phyloP scores from a whole-genome alignment of 257 asterid genomes.

The Petrea volubilis region DNA sequence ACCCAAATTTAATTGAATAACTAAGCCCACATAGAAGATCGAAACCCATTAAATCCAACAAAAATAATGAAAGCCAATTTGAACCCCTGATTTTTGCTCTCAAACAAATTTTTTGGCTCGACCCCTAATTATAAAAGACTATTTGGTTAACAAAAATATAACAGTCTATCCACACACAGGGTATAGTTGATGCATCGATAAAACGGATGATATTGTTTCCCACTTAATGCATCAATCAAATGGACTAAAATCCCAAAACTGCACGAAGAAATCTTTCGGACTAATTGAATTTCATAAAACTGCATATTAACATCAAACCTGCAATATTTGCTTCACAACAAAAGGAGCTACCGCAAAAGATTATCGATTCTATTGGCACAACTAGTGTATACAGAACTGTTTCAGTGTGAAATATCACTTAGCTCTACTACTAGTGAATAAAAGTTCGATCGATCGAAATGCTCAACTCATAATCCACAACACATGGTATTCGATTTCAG shows the following conservation, averaged over 20 bases:
- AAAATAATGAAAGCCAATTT: too few species aligned
- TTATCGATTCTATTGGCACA: slow-evolving; percentile 24
- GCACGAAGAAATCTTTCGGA: neutral
- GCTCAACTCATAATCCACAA: slow-evolving; percentile 28
- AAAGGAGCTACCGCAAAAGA: slow-evolving; percentile 3
- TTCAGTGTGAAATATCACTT: slow-evolving; percentile 23
- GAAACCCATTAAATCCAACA: too few species aligned
- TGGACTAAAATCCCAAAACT: neutral
- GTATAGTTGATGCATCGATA: too few species aligned
- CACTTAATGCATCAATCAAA: too few species aligned
- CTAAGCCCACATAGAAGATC: too few species aligned
- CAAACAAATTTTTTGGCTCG: too few species aligned
- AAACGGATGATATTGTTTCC: too few species aligned
- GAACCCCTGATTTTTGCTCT: too few species aligned
- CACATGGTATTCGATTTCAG: slow-evolving; percentile 23
- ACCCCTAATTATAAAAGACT: too few species aligned
- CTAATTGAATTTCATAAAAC: neutral
- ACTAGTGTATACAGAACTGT: slow-evolving; percentile 50
- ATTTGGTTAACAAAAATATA: too few species aligned
- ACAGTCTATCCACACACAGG: too few species aligned
- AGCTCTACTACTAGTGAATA: slow-evolving; percentile 37
- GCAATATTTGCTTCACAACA: slow-evolving; percentile 24
- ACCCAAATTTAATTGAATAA: too few species aligned
- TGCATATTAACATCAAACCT: slow-evolving; percentile 15
- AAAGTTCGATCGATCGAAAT: slow-evolving; percentile 26